These are phyloP conservation scores for Raffaelea deltoideospora DNA, from an alignment of 2,329 filamentous ascomycete species.

Conservation along the genomic window DNA sequence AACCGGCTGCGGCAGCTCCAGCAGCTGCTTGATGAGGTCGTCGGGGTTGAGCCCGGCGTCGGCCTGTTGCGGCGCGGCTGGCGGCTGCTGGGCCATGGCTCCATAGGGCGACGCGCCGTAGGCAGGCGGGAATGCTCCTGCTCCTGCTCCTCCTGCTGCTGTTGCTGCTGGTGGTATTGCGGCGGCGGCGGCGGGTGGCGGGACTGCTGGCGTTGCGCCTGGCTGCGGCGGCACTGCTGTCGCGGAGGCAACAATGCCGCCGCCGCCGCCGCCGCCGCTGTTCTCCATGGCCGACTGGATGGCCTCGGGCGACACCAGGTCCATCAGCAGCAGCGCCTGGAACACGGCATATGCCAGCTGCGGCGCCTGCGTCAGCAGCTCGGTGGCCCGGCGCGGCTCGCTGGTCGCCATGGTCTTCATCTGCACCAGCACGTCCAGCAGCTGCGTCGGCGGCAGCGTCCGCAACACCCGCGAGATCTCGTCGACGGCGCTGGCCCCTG, in stretches of 20 bases:
- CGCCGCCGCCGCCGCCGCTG: background rate
- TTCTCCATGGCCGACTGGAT: constrained; percentile 56
- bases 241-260: background rate
- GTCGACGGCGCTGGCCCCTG: constrained; percentile 71
- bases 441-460: constrained; percentile 70
- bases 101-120: constrained; percentile 22
- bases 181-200: background rate
- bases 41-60: constrained; percentile 31
- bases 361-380: constrained; percentile 75
- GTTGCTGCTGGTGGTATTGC: too few relatives aligned
- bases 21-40: constrained; percentile 63
- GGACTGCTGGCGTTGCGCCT: background rate
- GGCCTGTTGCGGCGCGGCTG: constrained; percentile 12
- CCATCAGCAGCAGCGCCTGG: constrained; percentile 83
- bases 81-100: constrained; percentile 14
- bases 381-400: constrained; percentile 70
- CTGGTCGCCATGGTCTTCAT: constrained; percentile 81
- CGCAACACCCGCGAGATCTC: constrained; percentile 85
- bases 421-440: constrained; percentile 84
- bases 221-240: background rate
- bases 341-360: constrained; percentile 93
- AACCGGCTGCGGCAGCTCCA: constrained; percentile 64
- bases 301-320: constrained; percentile 72
- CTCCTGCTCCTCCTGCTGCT: too few relatives aligned
- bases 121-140: background rate